Conservation (phyloP, 2,329 filamentous ascomycete genomes). For the Pseudogymnoascus sp. region DNA sequence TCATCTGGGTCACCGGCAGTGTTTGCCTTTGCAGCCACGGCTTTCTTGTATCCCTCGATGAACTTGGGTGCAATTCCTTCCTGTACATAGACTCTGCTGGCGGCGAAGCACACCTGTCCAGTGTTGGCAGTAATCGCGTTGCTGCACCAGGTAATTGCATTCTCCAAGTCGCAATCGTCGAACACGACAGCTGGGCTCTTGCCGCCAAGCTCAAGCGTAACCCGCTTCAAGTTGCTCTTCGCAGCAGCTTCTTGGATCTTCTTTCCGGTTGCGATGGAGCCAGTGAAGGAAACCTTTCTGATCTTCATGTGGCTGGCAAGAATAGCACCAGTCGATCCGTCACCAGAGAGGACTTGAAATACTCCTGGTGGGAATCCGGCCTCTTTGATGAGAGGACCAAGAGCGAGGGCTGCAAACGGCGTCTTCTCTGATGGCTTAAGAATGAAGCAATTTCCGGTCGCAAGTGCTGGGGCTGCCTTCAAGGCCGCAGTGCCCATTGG, state of each 20-base stretch:
- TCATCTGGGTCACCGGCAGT: constrained; percentile 57
- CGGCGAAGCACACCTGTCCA: constrained; percentile 70
- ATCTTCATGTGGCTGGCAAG: constrained; percentile 23
- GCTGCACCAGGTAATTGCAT: constrained; percentile 39
- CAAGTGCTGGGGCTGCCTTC: constrained; percentile 55
- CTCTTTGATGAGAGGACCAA: constrained; percentile 29
- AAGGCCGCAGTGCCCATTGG: constrained; percentile 41
- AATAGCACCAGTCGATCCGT: constrained; percentile 33
- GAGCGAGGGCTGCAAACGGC: constrained; percentile 47
- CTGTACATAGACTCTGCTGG: constrained; percentile 64
- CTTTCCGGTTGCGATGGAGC: constrained; percentile 32
- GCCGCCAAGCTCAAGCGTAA: constrained; percentile 39
- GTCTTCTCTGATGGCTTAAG: constrained; percentile 59
- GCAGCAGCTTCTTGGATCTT: constrained; percentile 36
- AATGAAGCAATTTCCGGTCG: constrained; percentile 52
- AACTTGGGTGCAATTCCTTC: constrained; percentile 53
- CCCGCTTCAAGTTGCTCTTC: constrained; percentile 36
- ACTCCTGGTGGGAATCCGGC: constrained; percentile 33
- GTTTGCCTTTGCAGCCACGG: constrained; percentile 50
- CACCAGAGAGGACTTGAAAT: constrained; percentile 36
- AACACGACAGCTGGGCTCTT: constrained; percentile 40
- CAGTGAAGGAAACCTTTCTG: constrained; percentile 35
- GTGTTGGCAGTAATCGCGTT: constrained; percentile 59
- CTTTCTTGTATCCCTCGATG: constrained; percentile 50
- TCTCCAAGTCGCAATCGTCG: constrained; percentile 37